Percentiles rank a stretch among this genome's conserved stretches.
phyloP scores from a whole-genome alignment of 805 yeast species.

The Kodamaea neixiangensis region DNA sequence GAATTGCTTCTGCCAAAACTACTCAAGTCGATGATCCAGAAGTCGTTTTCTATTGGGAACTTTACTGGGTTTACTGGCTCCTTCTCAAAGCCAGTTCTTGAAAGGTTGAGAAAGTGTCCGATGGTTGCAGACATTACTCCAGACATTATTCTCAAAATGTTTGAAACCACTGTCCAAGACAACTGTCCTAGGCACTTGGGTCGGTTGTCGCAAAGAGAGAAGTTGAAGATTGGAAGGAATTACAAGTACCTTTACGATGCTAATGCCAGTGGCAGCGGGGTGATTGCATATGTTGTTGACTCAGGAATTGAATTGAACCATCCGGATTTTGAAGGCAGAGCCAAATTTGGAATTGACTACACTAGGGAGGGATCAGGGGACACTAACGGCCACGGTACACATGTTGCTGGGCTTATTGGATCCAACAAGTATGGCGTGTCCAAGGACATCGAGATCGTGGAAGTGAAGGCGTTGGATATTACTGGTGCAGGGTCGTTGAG shows the following conservation, averaged over 20 bases:
- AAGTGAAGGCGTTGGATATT: slow-evolving; percentile 70
- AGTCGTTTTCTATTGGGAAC: slow-evolving; percentile 64
- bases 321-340: slow-evolving; percentile 67
- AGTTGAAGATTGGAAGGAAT: slow-evolving; percentile 15
- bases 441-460: slow-evolving; percentile 59
- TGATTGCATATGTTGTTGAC: slow-evolving; percentile 77
- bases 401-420: slow-evolving; percentile 87
- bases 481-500: slow-evolving; percentile 72
- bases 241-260: slow-evolving; percentile 51
- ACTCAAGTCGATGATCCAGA: slow-evolving; percentile 48
- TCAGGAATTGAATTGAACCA: slow-evolving; percentile 72
- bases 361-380: slow-evolving; percentile 68
- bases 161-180: slow-evolving; percentile 44
- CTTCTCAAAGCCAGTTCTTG: slow-evolving; percentile 50
- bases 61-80: slow-evolving; percentile 72
- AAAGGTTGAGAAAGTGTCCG: slow-evolving; percentile 55
- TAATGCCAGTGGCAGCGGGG: slow-evolving; percentile 52
- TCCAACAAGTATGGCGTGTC: slow-evolving; percentile 83
- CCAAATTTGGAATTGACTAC: slow-evolving; percentile 58
- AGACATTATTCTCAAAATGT: slow-evolving; percentile 62
- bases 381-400: slow-evolving; percentile 87
- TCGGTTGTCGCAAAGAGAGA: slow-evolving; percentile 54
- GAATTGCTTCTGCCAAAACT: slow-evolving; percentile 24
- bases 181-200: slow-evolving; percentile 68
- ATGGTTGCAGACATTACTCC: slow-evolving; percentile 68